Base-by-base conservation (phyloP, 176 grass and related monocot genomes). In the Areca catechu region DNA sequence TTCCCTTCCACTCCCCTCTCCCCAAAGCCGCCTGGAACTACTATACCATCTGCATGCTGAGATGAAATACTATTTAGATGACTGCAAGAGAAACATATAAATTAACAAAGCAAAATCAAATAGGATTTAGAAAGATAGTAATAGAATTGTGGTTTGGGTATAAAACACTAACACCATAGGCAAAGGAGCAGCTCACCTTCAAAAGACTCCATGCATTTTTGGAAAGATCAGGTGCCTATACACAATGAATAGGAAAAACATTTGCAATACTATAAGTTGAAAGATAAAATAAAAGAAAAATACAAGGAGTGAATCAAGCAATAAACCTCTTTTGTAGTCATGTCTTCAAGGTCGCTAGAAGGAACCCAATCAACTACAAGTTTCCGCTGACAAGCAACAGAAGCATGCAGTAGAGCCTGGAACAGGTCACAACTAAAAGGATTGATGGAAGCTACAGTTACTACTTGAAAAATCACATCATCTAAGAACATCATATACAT, bases 121-220 rank as follows among this genome's bases (percentile, higher is more conserved):
- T 43, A 43, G 34, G 34, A 43, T 12, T 43, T 43, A 43, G 34
- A 43, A 43, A 12, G 34, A 43, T 12, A 12, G 10, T 12, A 3
- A 12, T 9, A 43, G 34, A 9, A 12, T 43, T 43, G 34, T 14
- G 7, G 9, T 43, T 43, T 14, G 34, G 34, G 1, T 43, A 9
- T 43, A 43, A 43, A 43, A 43, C 7, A 10, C 10, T 43, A 14
- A 3, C 10, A 43, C 9, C 34, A 43, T 43, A 14, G 34, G 24
- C 15, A 68, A 47, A 22, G 24, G 49, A 56, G 1, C 17, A 58
- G 20, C 59, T 67, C 27, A 82, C 79, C 78, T 75, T 78, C 60
- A 87, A 66, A 17, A 79, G 29, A 62, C 57, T 68, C 84, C 75
- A 82, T 63, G 84, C 84, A 60, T 82, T 82, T 62, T 82, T 66